phyloP scores from a whole-genome alignment of 345 rosid genomes.

The Hypericum androsaemum region DNA sequence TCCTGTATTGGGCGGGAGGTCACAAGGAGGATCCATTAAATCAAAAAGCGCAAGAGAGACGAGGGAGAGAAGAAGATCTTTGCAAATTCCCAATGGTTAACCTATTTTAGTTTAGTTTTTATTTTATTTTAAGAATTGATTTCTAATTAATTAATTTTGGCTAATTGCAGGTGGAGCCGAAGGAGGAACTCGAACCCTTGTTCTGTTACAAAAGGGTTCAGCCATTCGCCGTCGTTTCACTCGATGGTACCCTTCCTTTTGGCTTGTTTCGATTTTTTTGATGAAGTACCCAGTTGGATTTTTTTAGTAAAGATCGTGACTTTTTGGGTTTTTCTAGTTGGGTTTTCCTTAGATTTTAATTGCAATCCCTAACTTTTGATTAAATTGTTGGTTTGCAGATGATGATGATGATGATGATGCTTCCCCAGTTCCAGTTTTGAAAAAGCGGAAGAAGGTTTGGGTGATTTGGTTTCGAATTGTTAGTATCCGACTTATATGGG shows the following conservation, averaged over 20 bases:
- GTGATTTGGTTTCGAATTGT: background rate
- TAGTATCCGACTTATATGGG: background rate
- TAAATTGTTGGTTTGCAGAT: background rate
- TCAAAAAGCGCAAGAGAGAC: too few relatives aligned
- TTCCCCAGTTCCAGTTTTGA: slow-evolving; percentile 5
- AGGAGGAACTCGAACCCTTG: slow-evolving; percentile 66
- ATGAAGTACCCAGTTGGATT: background rate
- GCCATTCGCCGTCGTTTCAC: slow-evolving; percentile 31
- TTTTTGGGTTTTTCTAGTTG: background rate
- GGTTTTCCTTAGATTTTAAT: background rate
- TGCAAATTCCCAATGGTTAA: too few relatives aligned
- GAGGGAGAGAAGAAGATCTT: too few relatives aligned
- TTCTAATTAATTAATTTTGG: background rate
- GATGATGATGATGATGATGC: slow-evolving; percentile 7
- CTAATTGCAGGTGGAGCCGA: slow-evolving; percentile 35
- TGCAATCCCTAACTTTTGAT: background rate
- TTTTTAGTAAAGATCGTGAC: background rate
- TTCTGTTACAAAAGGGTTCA: slow-evolving; percentile 72
- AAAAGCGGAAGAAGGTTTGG: slow-evolving; percentile 17
- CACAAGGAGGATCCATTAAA: too few relatives aligned
- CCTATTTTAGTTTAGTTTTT: too few relatives aligned
- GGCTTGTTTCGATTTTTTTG: background rate
- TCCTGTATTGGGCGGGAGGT: too few relatives aligned
- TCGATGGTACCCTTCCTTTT: slow-evolving; percentile 36
- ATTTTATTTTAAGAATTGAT: background rate